A percentile compares a stretch with the other conserved stretches of the same genome.
Conservation (phyloP, 225 moss, liverwort and hornwort species). For the Lunularia cruciata region DNA sequence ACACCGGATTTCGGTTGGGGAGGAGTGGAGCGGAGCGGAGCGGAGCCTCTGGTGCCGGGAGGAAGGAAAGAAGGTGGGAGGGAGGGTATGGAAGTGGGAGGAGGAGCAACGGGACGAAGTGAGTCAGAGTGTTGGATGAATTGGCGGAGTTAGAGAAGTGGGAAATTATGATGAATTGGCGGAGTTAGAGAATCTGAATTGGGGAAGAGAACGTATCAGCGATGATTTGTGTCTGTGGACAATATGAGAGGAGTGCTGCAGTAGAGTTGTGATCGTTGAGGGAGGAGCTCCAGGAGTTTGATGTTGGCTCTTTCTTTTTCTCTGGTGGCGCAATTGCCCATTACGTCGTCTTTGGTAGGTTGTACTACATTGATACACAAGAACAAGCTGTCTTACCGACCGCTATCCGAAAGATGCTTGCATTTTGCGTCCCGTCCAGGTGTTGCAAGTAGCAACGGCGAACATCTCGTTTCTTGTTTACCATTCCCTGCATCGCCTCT, state of each 20-base stretch:
- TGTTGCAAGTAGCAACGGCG: background rate
- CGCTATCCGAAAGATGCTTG: constrained; percentile 6
- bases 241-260: constrained; percentile 14
- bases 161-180: background rate
- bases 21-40: background rate
- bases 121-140: background rate
- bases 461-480: background rate
- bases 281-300: too few species aligned
- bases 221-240: background rate
- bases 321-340: constrained; percentile 28
- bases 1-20: background rate
- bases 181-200: background rate
- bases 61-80: background rate
- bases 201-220: background rate
- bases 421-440: background rate
- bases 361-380: background rate
- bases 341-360: constrained; percentile 1
- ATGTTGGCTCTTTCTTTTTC: constrained; percentile 25
- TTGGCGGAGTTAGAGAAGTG: background rate
- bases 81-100: background rate
- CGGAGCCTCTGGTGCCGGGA: background rate
- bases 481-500: background rate
- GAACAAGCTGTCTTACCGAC: background rate
- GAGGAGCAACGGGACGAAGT: background rate
- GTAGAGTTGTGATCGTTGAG: too few species aligned